These are phyloP conservation scores for Ophiorrhiza pumila DNA, from an alignment of 257 asterid species.

Conservation along the genomic window DNA sequence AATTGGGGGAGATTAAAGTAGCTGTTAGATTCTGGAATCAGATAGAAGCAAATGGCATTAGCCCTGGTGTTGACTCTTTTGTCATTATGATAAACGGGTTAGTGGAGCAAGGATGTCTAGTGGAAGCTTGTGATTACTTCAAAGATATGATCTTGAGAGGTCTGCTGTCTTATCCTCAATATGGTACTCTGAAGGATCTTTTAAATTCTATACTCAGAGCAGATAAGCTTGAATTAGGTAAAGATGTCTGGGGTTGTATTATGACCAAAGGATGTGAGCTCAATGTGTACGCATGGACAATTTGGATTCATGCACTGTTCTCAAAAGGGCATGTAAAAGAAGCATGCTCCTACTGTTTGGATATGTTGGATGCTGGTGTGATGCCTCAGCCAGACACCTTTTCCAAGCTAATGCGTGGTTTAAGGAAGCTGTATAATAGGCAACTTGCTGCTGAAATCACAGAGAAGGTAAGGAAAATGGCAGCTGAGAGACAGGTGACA, in stretches of 20 bases:
- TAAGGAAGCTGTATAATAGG: slow-evolving; percentile 74
- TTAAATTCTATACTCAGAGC: slow-evolving; percentile 69
- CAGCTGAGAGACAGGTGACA: slow-evolving; percentile 71
- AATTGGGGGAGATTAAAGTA: slow-evolving; percentile 68
- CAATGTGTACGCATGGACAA: slow-evolving; percentile 84
- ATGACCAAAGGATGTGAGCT: slow-evolving; percentile 73
- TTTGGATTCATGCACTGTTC: slow-evolving; percentile 86
- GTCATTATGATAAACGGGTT: slow-evolving; percentile 64
- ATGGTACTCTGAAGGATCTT: slow-evolving; percentile 72
- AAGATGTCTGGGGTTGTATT: slow-evolving; percentile 77
- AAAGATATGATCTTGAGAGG: slow-evolving; percentile 84
- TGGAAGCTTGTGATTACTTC: slow-evolving; percentile 82
- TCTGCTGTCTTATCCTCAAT: slow-evolving; percentile 69
- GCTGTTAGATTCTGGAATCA: slow-evolving; percentile 53
- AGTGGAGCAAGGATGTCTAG: slow-evolving; percentile 49
- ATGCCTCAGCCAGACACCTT: slow-evolving; percentile 99
- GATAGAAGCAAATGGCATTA: slow-evolving; percentile 55
- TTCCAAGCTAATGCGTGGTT: slow-evolving; percentile 79
- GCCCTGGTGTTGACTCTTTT: slow-evolving; percentile 79
- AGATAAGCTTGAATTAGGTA: slow-evolving; percentile 64
- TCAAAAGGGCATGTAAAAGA: slow-evolving; percentile 81
- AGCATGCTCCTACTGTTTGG: slow-evolving; percentile 77
- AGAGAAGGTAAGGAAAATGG: slow-evolving; percentile 80
- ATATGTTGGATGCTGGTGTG: slow-evolving; percentile 84
- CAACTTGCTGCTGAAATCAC: slow-evolving; percentile 86